Conservation (phyloP, 371 early-diverging fungal species). For the Basidiobolus heterosporus region DNA sequence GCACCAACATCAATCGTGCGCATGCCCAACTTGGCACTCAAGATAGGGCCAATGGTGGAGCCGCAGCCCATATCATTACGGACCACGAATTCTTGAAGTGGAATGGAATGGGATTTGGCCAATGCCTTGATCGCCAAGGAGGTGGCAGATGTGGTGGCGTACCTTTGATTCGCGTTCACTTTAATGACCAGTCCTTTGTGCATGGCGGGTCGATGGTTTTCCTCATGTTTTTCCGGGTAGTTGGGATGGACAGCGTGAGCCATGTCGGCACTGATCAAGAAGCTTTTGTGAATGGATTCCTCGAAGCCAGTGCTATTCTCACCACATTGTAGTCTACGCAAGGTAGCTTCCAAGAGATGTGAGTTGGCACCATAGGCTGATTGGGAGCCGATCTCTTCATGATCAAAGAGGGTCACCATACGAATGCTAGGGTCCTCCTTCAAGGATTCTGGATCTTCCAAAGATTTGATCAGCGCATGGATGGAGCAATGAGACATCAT, state of each 20-base stretch:
- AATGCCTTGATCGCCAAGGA: constrained; percentile 61
- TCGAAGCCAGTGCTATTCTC: constrained; percentile 47
- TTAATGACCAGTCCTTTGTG: constrained; percentile 92
- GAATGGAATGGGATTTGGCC: constrained; percentile 55
- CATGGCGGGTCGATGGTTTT: constrained; percentile 78
- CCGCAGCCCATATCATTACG: constrained; percentile 90
- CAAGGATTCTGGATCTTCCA: constrained; percentile 19
- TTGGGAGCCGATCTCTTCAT: constrained; percentile 94
- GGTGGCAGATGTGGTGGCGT: constrained; percentile 86
- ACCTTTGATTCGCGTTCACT: constrained; percentile 87
- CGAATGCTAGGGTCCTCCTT: constrained; percentile 64
- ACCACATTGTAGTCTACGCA: constrained; percentile 33
- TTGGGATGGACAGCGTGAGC: constrained; percentile 88
- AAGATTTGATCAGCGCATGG: constrained; percentile 4
- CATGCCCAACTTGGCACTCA: constrained; percentile 84
- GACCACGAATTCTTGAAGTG: constrained; percentile 89
- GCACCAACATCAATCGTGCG: constrained; percentile 90
- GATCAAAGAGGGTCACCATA: constrained; percentile 82
- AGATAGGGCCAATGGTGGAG: constrained; percentile 91
- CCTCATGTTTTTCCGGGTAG: constrained; percentile 75
- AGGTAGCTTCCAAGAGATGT: constrained; percentile 55
- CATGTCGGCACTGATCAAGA: constrained; percentile 84
- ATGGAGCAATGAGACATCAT: constrained; percentile 75
- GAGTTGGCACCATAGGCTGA: constrained; percentile 92
- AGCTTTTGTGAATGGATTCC: constrained; percentile 66